These are phyloP conservation scores for Diaporthe velutina DNA, from an alignment of 2,329 filamentous ascomycete species.

Conservation along the genomic window DNA sequence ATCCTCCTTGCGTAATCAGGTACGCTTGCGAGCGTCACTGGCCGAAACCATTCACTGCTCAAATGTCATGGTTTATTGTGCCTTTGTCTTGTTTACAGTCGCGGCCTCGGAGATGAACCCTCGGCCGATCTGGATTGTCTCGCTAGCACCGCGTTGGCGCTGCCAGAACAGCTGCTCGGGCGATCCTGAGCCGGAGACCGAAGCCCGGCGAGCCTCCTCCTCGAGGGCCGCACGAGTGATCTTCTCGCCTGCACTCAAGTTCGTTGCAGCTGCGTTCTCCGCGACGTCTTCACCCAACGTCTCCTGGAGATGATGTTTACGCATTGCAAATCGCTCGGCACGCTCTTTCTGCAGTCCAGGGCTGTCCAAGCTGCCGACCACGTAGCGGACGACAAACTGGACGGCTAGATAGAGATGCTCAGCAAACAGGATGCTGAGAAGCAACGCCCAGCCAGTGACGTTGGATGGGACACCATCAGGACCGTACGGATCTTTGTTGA, in stretches of 20 bases:
- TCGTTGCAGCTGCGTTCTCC: conserved; percentile 60
- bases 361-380: conserved; percentile 85
- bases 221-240: conserved; percentile 76
- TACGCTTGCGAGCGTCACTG: not conserved
- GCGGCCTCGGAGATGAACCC: conserved; percentile 63
- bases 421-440: conserved; percentile 85
- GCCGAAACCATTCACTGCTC: not conserved
- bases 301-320: conserved; percentile 84
- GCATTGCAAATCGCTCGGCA: conserved; percentile 82
- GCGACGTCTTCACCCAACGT: conserved; percentile 71
- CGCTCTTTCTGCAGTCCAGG: conserved; percentile 89
- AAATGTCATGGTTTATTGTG: conserved; percentile 10
- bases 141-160: conserved; percentile 68
- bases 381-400: conserved; percentile 78
- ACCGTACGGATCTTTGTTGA: conserved; percentile 77
- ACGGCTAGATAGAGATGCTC: conserved; percentile 92
- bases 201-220: conserved; percentile 69
- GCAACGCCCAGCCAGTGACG: conserved; percentile 83
- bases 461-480: conserved; percentile 75
- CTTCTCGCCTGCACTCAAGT: conserved; percentile 66
- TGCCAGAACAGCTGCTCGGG: conserved; percentile 73
- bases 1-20: not conserved
- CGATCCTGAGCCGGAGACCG: conserved; percentile 60
- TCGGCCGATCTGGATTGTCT: conserved; percentile 69
- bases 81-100: conserved; percentile 39